A percentile compares a stretch with the other conserved stretches of the same genome.
Evolutionary conservation across 139 green algal species (phyloP).

Genomic region (Micractinium sp.): DNA sequence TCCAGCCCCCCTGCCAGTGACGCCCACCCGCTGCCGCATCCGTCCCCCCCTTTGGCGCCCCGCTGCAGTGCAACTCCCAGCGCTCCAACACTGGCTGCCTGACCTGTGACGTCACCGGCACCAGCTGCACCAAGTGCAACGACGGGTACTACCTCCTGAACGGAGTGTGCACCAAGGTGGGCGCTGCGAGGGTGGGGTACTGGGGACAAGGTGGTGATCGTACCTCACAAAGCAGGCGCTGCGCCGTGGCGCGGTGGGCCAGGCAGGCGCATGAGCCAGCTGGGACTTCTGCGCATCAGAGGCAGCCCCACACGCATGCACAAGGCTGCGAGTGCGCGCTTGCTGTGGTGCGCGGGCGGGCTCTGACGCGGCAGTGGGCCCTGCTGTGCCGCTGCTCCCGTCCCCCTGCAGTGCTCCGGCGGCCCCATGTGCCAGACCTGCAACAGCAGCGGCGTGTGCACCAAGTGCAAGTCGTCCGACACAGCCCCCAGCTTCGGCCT

Average conservation of each 20-base stretch:
- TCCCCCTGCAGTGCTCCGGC: not conserved
- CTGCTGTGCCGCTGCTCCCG: no score
- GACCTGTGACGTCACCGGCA: not conserved
- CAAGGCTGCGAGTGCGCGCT: no score
- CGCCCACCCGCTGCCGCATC: not conserved
- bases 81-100: slow-evolving; percentile 7
- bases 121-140: slow-evolving; percentile 1
- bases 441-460: not conserved
- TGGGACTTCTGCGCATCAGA: no score
- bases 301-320: no score
- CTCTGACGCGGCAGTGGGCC: no score
- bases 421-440: not conserved
- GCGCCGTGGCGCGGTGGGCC: no score
- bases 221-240: no score
- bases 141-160: not conserved
- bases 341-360: no score
- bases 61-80: slow-evolving; percentile 4
- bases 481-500: not conserved
- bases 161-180: not conserved
- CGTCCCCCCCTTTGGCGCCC: not conserved
- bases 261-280: no score
- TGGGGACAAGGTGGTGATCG: not conserved
- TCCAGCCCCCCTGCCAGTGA: not conserved
- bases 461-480: not conserved
- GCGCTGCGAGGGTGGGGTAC: not conserved